A percentile compares a stretch with the other conserved stretches of the same genome.
phyloP scores from a whole-genome alignment of 306 rosid genomes.

The Lathyrus oleraceus region DNA sequence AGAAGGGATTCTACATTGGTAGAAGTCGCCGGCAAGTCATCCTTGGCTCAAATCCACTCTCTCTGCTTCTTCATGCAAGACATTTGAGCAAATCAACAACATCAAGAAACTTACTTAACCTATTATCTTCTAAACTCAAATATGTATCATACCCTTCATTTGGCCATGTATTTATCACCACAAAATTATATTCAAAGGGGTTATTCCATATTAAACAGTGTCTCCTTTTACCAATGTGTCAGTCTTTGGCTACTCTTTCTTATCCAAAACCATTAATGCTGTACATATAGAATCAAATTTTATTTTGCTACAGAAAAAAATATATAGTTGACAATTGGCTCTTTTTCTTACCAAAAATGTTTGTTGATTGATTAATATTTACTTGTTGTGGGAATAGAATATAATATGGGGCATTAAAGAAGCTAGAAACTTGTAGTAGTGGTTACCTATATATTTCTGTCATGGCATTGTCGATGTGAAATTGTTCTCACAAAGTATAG shows the following conservation, averaged over 20 bases:
- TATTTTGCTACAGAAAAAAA: background rate
- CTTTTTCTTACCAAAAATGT: background rate
- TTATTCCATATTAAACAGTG: background rate
- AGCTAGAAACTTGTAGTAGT: background rate
- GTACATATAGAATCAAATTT: background rate
- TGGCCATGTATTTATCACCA: too few species aligned
- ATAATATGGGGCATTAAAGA: background rate
- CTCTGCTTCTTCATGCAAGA: background rate
- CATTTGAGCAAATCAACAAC: too few species aligned
- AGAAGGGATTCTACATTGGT: background rate
- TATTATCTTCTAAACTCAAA: background rate
- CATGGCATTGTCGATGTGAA: background rate
- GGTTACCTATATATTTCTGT: background rate
- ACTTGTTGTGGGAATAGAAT: background rate
- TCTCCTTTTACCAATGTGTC: background rate
- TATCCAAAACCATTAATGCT: background rate
- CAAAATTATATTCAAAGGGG: background rate
- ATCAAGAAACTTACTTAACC: background rate
- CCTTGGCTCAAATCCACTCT: conserved; percentile 52
- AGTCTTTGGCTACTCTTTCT: background rate
- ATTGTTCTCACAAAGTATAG: background rate
- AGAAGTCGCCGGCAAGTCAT: conserved; percentile 53
- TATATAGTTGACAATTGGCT: background rate
- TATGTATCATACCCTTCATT: background rate
- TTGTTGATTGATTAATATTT: background rate